Evolutionary conservation across 1,284 basidiomycete genomes (phyloP), one percentile per base, ranked within the genome.

Genomic region (Ceratobasidium sp.): DNA sequence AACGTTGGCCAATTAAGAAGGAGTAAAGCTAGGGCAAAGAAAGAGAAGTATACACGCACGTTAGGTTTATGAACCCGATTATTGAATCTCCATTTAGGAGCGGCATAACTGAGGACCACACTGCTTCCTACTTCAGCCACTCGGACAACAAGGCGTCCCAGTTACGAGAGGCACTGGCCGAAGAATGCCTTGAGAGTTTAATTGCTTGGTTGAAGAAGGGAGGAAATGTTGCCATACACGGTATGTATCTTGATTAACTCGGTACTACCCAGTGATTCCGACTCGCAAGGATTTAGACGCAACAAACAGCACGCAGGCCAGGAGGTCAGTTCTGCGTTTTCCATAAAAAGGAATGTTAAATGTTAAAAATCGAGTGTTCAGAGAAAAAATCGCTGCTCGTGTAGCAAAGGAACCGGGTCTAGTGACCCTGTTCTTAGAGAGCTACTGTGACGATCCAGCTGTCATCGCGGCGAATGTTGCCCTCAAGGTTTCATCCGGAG

Each of bases 201-300:
- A 98, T 99, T 72, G 82, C 85, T 46, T 99, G 97, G 96, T 80
- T 99, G 67, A 95, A 93, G 79, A 87, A 89, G 47, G 93, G 93
- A 14, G 96, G 97, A 0, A 99, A 99, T 76, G 96, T 99, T 36
- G 97, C 94, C 7, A 98, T 99, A 73, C 96, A 98, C 78, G 96
- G 93, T 93, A 74, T 62, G 83, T 76, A 30, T 41, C 46, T 53
- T 13, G 30, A n/a, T 2, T 8, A 14, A 13, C 13, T 49, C 21
- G 13, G 2, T 1, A 23, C 11, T 30, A 23, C 11, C 47, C 25
- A 29, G 8, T 13, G 13, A 41, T 11, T 21, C 11, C 19, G 6
- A 27, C 50, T 33, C n/a, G 41, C 2, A 5, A 36, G 23, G 16
- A 8, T 25, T 2, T 71, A 94, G 92, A 98, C 78, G 95, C 95